Evolutionary conservation across 495 filamentous ascomycete genomes (phyloP), one percentile per base, ranked within the genome.

Genomic region (Penicillium maclennaniae): DNA sequence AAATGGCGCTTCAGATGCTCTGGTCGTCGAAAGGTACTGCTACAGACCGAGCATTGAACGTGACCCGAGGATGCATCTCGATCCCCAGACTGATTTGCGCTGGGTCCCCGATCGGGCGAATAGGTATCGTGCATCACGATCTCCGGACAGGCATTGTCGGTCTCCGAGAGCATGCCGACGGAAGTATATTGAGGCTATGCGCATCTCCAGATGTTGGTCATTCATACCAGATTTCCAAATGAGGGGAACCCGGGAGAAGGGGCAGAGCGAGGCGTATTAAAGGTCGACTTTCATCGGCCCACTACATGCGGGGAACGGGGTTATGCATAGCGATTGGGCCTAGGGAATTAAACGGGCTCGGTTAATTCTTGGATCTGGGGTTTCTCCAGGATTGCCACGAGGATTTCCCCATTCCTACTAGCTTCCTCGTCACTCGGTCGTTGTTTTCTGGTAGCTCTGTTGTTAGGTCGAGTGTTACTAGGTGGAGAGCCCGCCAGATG

Each of bases 1-100:
- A 86, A 73, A 67, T 89, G 86, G 27, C 86, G 76, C 66, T 87
- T 89, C 39, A 89, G 63, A 67, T 89, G 86, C 60, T 89, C 86
- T 16, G 83, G 76, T 58, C 86, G 70, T 38, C 83, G 80, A 61
- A 89, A 89, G 9, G 78, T 79, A 20, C 72, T 79, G 41, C 73
- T 66, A 47, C 81, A 83, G 27, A 76, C 67, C 5, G 71, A 69
- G 51, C 81, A 83, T 66, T 73, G 67, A 2, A 64, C 61, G 43
- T 68, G 69, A 12, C 64, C 61, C 12, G 62, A 46, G 31, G 31
- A 41, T 14, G 58, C 25, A 27, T 65, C 58, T 42, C 53, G 62
- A 19, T 71, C 65, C 38, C 38, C 56, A 7, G 43, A 28, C 41
- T 53, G 53, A 44, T 40, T 45, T 28, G 39, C 8, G 34, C n/a